Conservation (phyloP, 495 filamentous ascomycete species). For the Aspergillus ellipticus region DNA sequence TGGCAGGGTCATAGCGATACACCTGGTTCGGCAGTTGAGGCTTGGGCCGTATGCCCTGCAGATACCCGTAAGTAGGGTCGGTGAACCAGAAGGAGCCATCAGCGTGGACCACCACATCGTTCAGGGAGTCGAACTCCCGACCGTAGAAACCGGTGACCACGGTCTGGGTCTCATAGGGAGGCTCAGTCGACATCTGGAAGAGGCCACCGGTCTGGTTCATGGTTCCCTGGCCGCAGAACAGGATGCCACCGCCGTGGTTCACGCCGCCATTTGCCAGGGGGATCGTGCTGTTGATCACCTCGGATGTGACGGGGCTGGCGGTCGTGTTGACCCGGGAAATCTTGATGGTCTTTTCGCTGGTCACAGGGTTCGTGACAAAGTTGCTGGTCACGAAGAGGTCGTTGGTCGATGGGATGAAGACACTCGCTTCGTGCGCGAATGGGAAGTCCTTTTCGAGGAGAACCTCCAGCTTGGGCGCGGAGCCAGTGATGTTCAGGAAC, state of each 20-base stretch:
- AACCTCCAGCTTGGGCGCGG: constrained; percentile 32
- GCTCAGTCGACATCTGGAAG: constrained; percentile 23
- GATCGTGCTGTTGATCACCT: constrained; percentile 39
- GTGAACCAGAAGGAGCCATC: constrained; percentile 55
- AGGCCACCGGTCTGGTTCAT: constrained; percentile 48
- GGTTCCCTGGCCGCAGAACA: constrained; percentile 53
- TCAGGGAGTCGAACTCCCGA: constrained; percentile 43
- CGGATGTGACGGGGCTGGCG: constrained; percentile 28
- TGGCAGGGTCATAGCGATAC: constrained; percentile 50
- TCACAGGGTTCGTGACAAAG: constrained; percentile 27
- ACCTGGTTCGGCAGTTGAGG: constrained; percentile 45
- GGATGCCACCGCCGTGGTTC: constrained; percentile 39
- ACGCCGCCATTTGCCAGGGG: constrained; percentile 55
- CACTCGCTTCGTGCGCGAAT: constrained; percentile 61
- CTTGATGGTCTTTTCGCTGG: constrained; percentile 31
- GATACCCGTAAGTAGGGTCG: constrained; percentile 48
- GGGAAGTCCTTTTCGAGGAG: constrained; percentile 36
- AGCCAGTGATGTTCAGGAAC: constrained; percentile 36
- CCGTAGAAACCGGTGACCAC: constrained; percentile 42
- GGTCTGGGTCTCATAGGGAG: constrained; percentile 30
- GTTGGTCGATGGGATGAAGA: constrained; percentile 48
- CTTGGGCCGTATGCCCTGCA: constrained; percentile 40
- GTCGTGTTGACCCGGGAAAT: constrained; percentile 32
- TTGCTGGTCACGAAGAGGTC: constrained; percentile 62
- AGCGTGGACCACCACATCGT: constrained; percentile 41